These are phyloP conservation scores for Posidonia oceanica DNA, from an alignment of 116 monocot genomes.

Conservation along the genomic window DNA sequence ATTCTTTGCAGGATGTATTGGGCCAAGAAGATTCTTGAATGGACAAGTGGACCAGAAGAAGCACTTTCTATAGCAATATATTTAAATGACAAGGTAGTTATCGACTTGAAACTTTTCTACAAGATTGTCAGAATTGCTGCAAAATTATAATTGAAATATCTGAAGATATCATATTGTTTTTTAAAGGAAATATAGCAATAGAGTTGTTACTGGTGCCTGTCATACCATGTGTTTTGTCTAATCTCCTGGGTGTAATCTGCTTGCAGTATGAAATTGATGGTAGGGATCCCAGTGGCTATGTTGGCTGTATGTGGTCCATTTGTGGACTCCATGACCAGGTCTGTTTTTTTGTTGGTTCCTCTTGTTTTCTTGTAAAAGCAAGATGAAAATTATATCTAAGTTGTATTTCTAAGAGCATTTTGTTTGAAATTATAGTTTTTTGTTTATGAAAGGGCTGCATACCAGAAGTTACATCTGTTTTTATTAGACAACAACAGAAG, in stretches of 20 bases:
- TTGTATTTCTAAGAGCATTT: neutral
- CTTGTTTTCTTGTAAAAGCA: neutral
- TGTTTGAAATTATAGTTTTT: no score
- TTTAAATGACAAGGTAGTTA: constrained; percentile 85
- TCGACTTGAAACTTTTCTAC: neutral
- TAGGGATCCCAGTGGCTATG: constrained; percentile 94
- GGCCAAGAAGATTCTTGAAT: constrained; percentile 98
- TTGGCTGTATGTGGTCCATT: constrained; percentile 97
- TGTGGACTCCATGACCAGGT: constrained; percentile 99
- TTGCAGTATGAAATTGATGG: constrained; percentile 95
- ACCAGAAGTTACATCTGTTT: no score
- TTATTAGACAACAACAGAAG: neutral
- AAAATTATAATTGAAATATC: neutral
- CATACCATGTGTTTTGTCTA: neutral
- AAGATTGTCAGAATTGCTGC: neutral
- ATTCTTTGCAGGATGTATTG: constrained; percentile 82
- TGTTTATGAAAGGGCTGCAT: no score
- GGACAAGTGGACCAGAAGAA: constrained; percentile 90
- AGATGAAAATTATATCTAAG: neutral
- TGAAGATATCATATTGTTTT: neutral
- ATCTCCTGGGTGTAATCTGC: neutral
- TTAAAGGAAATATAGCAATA: neutral
- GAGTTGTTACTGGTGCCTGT: neutral
- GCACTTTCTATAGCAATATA: constrained; percentile 87
- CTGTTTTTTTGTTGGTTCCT: constrained; percentile 1